Evolutionary conservation across 2,329 filamentous ascomycete species (phyloP).

Genomic region (Lomentospora prolificans): DNA sequence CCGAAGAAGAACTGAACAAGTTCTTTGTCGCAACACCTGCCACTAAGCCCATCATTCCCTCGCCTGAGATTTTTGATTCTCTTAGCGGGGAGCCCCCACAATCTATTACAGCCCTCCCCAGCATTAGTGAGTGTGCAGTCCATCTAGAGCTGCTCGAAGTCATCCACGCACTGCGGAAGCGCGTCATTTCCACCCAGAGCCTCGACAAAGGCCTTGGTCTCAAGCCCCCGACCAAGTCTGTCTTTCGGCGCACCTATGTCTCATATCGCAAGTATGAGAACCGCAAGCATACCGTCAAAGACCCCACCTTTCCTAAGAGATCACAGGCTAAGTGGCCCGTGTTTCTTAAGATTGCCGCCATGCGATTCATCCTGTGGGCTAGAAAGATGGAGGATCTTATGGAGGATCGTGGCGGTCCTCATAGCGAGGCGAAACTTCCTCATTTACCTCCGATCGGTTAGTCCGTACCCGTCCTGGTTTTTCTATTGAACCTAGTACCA

Average conservation of each 20-base stretch:
- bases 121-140: conserved; percentile 31
- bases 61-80: background rate
- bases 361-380: conserved; percentile 19
- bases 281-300: background rate
- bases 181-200: conserved; percentile 13
- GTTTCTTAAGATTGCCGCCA: conserved; percentile 18
- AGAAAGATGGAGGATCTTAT: conserved; percentile 7
- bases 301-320: background rate
- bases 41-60: background rate
- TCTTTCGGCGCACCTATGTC: background rate
- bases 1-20: background rate
- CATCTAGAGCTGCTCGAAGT: conserved; percentile 53
- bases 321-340: background rate
- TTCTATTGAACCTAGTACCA: background rate
- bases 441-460: conserved; percentile 5
- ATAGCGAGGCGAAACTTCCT: background rate
- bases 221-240: conserved; percentile 12
- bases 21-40: background rate
- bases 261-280: background rate
- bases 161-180: conserved; percentile 40
- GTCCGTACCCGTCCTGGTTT: background rate
- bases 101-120: conserved; percentile 12
- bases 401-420: background rate
- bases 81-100: background rate
- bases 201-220: conserved; percentile 15